Evolutionary conservation across 768 basidiomycete species (phyloP).

Genomic region (Termitomyces sp.): DNA sequence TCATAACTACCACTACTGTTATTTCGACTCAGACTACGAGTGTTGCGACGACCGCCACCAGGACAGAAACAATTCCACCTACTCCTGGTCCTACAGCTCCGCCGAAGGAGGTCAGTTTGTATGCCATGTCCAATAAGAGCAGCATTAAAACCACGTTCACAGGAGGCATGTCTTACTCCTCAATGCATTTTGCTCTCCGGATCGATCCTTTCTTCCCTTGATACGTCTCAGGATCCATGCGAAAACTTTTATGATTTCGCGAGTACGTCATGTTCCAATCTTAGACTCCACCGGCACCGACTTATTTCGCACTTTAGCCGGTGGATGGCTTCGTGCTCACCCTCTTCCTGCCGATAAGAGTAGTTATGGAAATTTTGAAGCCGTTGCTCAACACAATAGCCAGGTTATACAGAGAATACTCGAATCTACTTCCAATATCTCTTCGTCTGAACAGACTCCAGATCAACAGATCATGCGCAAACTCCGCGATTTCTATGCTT

Average conservation of each 20-base stretch:
- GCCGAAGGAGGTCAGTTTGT: slow-evolving; percentile 46
- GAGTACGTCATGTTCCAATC: slow-evolving; percentile 51
- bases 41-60: slow-evolving; percentile 28
- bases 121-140: neutral
- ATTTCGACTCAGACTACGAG: slow-evolving; percentile 21
- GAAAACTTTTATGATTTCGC: slow-evolving; percentile 93
- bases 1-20: slow-evolving; percentile 31
- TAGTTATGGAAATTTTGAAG: slow-evolving; percentile 67
- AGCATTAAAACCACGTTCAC: slow-evolving; percentile 7
- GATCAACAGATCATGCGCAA: slow-evolving; percentile 51
- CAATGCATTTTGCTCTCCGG: slow-evolving; percentile 84
- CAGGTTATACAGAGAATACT: slow-evolving; percentile 73
- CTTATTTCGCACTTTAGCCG: slow-evolving; percentile 43
- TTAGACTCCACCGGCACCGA: neutral
- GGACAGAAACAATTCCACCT: slow-evolving; percentile 40
- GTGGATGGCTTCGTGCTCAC: slow-evolving; percentile 82
- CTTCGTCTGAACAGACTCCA: slow-evolving; percentile 40
- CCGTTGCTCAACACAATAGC: slow-evolving; percentile 71
- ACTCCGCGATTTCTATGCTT: slow-evolving; percentile 68
- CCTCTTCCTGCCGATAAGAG: slow-evolving; percentile 87
- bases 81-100: slow-evolving; percentile 47
- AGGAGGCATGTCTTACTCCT: slow-evolving; percentile 71
- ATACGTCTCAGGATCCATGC: slow-evolving; percentile 85
- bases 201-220: slow-evolving; percentile 75
- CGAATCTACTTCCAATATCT: slow-evolving; percentile 40